Evolutionary conservation across 805 yeast genomes (phyloP).

Genomic region (Jamesozyma piceae): DNA sequence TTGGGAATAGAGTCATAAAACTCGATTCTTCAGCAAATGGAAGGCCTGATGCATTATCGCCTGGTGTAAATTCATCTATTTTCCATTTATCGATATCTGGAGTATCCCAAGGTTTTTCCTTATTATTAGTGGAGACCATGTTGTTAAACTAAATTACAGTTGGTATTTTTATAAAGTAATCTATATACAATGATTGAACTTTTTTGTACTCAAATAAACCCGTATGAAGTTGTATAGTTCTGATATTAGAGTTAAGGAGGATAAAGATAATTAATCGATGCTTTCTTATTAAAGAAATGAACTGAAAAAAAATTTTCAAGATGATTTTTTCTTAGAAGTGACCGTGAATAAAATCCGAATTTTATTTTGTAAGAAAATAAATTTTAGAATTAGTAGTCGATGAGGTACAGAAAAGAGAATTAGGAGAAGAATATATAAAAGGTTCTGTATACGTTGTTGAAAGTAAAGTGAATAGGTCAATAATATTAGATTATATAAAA

Average conservation of each 20-base stretch:
- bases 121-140: slow-evolving; percentile 90
- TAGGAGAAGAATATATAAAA: too few relatives aligned
- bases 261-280: slow-evolving; percentile 1
- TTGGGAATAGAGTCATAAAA: slow-evolving; percentile 91
- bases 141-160: too few relatives aligned
- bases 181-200: too few relatives aligned
- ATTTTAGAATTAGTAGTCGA: background rate
- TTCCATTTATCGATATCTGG: slow-evolving; percentile 91
- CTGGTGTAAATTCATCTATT: slow-evolving; percentile 78
- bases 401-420: too few relatives aligned
- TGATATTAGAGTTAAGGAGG: too few relatives aligned
- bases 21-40: slow-evolving; percentile 94
- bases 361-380: background rate
- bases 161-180: too few relatives aligned
- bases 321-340: background rate
- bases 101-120: slow-evolving; percentile 97
- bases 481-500: background rate
- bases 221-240: slow-evolving; percentile 1
- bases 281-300: background rate
- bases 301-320: slow-evolving; percentile 4
- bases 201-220: too few relatives aligned
- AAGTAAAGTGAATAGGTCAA: background rate
- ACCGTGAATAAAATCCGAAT: background rate
- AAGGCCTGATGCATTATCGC: slow-evolving; percentile 76
- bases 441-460: too few relatives aligned